These are phyloP conservation scores for Orbilia quercus DNA, from an alignment of 2,329 filamentous ascomycete species.

Conservation along the genomic window DNA sequence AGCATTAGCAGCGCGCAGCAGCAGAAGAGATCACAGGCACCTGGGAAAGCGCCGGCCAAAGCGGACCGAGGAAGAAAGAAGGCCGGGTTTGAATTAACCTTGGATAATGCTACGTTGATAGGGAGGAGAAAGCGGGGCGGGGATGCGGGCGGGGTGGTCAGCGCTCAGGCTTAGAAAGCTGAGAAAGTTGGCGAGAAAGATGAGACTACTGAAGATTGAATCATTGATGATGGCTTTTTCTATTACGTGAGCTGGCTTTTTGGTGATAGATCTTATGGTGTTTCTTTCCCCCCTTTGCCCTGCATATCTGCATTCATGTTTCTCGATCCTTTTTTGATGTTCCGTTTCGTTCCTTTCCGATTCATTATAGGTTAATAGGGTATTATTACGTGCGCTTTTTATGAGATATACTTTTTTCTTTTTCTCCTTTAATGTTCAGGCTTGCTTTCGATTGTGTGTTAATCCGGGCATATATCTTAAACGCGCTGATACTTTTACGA, in stretches of 20 bases:
- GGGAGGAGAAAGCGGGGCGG: conserved; percentile 72
- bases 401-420: conserved; percentile 2
- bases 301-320: too few species aligned
- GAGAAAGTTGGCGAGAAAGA: not conserved
- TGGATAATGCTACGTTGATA: conserved; percentile 89
- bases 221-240: not conserved
- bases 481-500: not conserved
- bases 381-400: conserved; percentile 6
- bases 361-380: conserved; percentile 9
- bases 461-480: not conserved
- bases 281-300: conserved; percentile 1
- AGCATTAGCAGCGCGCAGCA: conserved; percentile 69
- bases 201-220: not conserved
- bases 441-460: not conserved
- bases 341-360: not conserved
- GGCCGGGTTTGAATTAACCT: conserved; percentile 88
- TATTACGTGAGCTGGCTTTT: not conserved
- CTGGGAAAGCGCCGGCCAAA: conserved; percentile 65
- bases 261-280: not conserved
- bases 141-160: conserved; percentile 40
- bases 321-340: not conserved
- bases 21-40: conserved; percentile 66
- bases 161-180: conserved; percentile 51
- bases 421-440: conserved; percentile 5
- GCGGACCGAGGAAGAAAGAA: conserved; percentile 79